Evolutionary conservation across 1,284 basidiomycete species (phyloP).

Genomic region (Sanghuangporus baumii): DNA sequence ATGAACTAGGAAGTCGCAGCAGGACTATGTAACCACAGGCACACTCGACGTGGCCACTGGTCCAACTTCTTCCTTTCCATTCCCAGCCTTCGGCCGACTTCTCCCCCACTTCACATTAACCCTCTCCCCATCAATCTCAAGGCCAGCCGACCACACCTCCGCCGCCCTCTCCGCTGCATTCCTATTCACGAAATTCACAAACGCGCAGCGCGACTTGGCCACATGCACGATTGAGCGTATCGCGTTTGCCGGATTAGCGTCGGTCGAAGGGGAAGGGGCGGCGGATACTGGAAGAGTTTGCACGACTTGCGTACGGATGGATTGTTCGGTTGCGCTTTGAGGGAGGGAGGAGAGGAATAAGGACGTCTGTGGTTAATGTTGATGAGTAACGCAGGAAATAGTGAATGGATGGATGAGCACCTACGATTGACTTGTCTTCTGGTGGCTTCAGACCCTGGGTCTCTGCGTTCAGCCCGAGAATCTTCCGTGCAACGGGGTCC

Average conservation of each 20-base stretch:
- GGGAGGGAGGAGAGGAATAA: slow-evolving; percentile 88
- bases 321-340: slow-evolving; percentile 64
- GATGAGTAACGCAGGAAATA: slow-evolving; percentile 2
- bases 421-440: slow-evolving; percentile 79
- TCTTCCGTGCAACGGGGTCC: slow-evolving; percentile 89
- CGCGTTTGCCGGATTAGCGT: slow-evolving; percentile 16
- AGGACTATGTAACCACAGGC: not conserved
- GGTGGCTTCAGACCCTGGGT: slow-evolving; percentile 83
- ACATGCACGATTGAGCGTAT: slow-evolving; percentile 87
- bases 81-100: slow-evolving; percentile 29
- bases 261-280: slow-evolving; percentile 36
- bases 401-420: slow-evolving; percentile 28
- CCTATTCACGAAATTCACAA: slow-evolving; percentile 89
- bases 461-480: slow-evolving; percentile 70
- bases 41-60: not conserved
- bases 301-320: slow-evolving; percentile 72
- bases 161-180: slow-evolving; percentile 81
- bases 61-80: not conserved
- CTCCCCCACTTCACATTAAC: slow-evolving; percentile 86
- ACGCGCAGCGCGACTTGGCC: slow-evolving; percentile 86
- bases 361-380: slow-evolving; percentile 62
- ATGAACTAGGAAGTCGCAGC: not conserved
- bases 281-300: slow-evolving; percentile 67
- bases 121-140: slow-evolving; percentile 77
- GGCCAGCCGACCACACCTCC: slow-evolving; percentile 78